These are phyloP conservation scores for Knufia petricola DNA, from an alignment of 2,329 filamentous ascomycete species.

Conservation along the genomic window DNA sequence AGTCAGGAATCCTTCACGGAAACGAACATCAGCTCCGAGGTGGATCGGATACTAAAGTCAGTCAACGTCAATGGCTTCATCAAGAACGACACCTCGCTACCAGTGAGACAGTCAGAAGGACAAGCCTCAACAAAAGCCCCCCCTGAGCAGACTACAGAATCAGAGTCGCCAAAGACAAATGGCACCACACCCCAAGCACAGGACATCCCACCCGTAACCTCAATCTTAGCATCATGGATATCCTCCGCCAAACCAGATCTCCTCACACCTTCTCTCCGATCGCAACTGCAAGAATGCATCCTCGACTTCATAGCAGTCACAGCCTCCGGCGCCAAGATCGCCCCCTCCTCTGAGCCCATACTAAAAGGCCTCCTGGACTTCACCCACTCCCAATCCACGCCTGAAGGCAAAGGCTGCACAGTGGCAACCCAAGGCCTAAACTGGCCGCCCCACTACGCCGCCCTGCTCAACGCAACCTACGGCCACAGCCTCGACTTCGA, in stretches of 20 bases:
- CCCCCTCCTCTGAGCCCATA: slow-evolving; percentile 19
- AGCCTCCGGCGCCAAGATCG: slow-evolving; percentile 14
- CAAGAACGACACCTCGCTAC: background rate
- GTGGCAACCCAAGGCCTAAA: slow-evolving; percentile 18
- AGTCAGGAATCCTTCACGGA: background rate
- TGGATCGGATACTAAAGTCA: slow-evolving; percentile 4
- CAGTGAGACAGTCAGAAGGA: background rate
- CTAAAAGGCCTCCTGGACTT: slow-evolving; percentile 16
- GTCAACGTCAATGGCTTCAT: slow-evolving; percentile 9
- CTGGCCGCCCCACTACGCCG: slow-evolving; percentile 30
- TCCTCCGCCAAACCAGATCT: slow-evolving; percentile 11
- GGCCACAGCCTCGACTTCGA: slow-evolving; percentile 39
- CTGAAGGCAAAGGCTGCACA: slow-evolving; percentile 4
- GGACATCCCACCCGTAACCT: slow-evolving; percentile 12
- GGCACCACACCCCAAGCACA: background rate
- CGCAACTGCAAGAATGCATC: slow-evolving; percentile 18
- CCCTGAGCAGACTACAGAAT: background rate
- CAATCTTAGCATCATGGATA: slow-evolving; percentile 15
- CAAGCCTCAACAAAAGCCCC: background rate
- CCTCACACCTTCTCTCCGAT: slow-evolving; percentile 13
- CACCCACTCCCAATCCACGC: background rate
- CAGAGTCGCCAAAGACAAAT: background rate
- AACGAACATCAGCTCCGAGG: slow-evolving; percentile 1
- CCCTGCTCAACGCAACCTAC: slow-evolving; percentile 34
- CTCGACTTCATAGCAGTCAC: slow-evolving; percentile 22